phyloP scores from a whole-genome alignment of 2,329 filamentous ascomycete species.

The Cercospora zeae-maydis region DNA sequence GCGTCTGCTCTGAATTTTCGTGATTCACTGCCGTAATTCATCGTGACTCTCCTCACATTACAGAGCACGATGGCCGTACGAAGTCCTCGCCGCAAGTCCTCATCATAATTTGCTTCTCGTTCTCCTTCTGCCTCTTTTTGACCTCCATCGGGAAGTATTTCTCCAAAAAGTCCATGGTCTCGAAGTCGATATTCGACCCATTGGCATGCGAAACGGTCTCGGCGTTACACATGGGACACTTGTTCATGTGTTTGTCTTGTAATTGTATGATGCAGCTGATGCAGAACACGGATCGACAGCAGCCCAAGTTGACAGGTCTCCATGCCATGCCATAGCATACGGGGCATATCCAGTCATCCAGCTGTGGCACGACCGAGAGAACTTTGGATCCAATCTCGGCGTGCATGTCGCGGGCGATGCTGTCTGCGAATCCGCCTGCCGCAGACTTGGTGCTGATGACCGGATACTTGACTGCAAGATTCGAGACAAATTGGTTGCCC shows the following conservation, averaged over 20 bases:
- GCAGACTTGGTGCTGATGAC: conserved; percentile 49
- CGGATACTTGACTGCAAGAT: conserved; percentile 29
- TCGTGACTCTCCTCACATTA: conserved; percentile 31
- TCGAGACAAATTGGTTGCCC: conserved; percentile 36
- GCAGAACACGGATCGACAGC: conserved; percentile 74
- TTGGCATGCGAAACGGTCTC: conserved; percentile 69
- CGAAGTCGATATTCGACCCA: conserved; percentile 62
- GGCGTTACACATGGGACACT: conserved; percentile 73
- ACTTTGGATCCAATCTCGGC: conserved; percentile 70
- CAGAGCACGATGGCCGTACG: conserved; percentile 30
- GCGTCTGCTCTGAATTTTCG: neutral
- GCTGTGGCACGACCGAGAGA: conserved; percentile 68
- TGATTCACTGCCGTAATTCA: neutral
- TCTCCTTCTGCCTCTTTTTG: conserved; percentile 57
- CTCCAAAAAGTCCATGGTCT: conserved; percentile 66
- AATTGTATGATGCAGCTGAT: conserved; percentile 79
- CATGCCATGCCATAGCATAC: conserved; percentile 77
- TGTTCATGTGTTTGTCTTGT: conserved; percentile 63
- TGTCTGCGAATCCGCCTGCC: conserved; percentile 60
- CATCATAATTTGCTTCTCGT: conserved; percentile 70
- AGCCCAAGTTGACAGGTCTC: conserved; percentile 69
- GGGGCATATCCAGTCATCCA: conserved; percentile 81
- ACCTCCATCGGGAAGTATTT: conserved; percentile 76
- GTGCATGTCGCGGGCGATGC: conserved; percentile 71
- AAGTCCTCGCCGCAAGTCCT: conserved; percentile 37